Percentiles rank a stretch among this genome's conserved stretches.
Evolutionary conservation across 495 filamentous ascomycete genomes (phyloP).

Genomic region (Tuber calosporum): DNA sequence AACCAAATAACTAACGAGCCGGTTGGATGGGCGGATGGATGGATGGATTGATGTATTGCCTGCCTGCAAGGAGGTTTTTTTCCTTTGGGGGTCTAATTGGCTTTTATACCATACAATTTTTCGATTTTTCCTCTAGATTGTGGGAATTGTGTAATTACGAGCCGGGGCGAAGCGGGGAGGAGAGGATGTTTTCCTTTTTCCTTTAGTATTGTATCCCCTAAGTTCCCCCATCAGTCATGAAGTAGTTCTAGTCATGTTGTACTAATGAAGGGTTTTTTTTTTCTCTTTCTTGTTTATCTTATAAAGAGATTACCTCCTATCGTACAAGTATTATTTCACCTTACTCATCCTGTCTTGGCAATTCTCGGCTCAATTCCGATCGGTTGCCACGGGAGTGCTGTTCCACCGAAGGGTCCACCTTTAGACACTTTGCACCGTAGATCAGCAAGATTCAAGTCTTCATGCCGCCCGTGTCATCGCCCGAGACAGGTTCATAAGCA

Average conservation of each 20-base stretch:
- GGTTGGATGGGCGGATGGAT: neutral
- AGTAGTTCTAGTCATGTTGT: slow-evolving; percentile 16
- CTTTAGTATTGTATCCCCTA: slow-evolving; percentile 20
- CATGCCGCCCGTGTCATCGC: no score
- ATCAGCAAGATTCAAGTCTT: no score
- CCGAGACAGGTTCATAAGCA: no score
- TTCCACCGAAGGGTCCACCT: no score
- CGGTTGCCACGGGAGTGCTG: no score
- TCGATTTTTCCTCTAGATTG: neutral
- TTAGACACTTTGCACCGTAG: no score
- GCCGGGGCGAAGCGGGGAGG: neutral
- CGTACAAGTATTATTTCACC: no score
- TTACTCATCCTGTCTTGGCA: no score
- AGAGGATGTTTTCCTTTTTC: slow-evolving; percentile 16
- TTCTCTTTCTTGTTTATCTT: slow-evolving; percentile 12
- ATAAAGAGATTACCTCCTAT: neutral
- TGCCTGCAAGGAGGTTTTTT: neutral
- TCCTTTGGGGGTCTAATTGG: slow-evolving; percentile 10
- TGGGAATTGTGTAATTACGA: slow-evolving; percentile 1
- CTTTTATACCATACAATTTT: slow-evolving; percentile 3
- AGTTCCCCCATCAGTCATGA: slow-evolving; percentile 15
- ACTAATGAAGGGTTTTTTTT: slow-evolving; percentile 22
- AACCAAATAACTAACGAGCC: neutral
- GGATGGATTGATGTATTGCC: neutral
- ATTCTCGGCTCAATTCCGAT: no score